Evolutionary conservation across 164 flowering plant species (phyloP).

Genomic region (Akebia trifoliata): DNA sequence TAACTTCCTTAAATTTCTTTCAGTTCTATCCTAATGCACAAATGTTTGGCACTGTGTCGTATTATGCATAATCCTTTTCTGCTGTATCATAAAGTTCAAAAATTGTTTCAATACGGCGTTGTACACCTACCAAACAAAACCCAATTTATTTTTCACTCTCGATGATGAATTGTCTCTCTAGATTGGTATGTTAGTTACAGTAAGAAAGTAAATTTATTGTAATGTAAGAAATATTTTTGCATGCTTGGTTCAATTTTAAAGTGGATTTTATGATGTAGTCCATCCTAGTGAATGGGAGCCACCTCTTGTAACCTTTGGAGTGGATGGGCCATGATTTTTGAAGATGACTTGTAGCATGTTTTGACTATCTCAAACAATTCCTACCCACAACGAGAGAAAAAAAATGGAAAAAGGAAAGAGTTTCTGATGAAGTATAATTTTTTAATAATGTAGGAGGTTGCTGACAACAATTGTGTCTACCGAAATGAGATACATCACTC

Average conservation of each 20-base stretch:
- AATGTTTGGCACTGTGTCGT: too few species aligned
- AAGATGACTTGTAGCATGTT: neutral
- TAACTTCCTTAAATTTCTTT: too few species aligned
- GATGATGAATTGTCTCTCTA: too few species aligned
- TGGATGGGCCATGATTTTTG: neutral
- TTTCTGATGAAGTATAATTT: neutral
- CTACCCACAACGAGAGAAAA: neutral
- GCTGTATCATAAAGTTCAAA: too few species aligned
- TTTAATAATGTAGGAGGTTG: conserved; percentile 58
- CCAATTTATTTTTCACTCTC: too few species aligned
- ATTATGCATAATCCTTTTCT: too few species aligned
- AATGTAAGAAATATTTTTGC: neutral
- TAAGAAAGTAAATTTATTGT: too few species aligned
- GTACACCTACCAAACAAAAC: too few species aligned
- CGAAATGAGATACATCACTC: conserved; percentile 81
- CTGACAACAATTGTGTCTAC: conserved; percentile 84
- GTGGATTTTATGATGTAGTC: neutral
- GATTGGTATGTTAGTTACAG: too few species aligned
- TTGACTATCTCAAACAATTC: neutral
- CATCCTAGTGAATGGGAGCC: neutral
- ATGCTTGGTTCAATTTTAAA: neutral
- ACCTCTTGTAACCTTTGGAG: neutral
- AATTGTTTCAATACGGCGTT: too few species aligned
- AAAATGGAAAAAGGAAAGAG: neutral
- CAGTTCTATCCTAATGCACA: too few species aligned